Percentiles rank a stretch among this genome's conserved stretches.
phyloP scores from a whole-genome alignment of 306 rosid species.

The Benincasa hispida region DNA sequence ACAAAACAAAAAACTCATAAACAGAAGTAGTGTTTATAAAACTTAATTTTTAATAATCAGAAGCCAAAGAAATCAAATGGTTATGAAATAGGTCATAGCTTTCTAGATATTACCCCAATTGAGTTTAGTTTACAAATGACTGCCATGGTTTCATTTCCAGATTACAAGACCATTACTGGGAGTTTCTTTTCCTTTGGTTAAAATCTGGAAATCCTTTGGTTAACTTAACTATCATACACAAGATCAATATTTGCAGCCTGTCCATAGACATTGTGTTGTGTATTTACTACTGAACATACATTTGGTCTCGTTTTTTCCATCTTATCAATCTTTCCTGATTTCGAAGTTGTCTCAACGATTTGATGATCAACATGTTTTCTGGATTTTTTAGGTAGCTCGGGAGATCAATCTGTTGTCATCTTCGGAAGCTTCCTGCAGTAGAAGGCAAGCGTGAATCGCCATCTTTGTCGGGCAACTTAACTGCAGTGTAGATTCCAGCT shows the following conservation, averaged over 20 bases:
- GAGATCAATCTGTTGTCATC: slow-evolving; percentile 22
- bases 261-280: neutral
- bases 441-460: slow-evolving; percentile 24
- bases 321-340: neutral
- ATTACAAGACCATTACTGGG: neutral
- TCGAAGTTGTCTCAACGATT: neutral
- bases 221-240: neutral
- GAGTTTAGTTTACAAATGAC: neutral
- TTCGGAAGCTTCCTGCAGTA: slow-evolving; percentile 38
- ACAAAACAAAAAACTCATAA: no score
- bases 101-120: neutral
- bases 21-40: no score
- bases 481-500: slow-evolving; percentile 62
- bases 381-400: neutral
- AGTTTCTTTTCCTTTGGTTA: neutral
- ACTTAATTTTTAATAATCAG: no score
- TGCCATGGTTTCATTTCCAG: neutral
- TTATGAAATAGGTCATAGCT: no score
- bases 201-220: neutral
- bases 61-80: no score
- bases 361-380: neutral
- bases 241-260: neutral
- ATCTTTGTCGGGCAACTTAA: slow-evolving; percentile 52
- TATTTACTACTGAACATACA: neutral
- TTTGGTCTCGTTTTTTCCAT: neutral